Base-by-base conservation (phyloP, 164 flowering plant genomes). In the Macadamia tetraphylla region DNA sequence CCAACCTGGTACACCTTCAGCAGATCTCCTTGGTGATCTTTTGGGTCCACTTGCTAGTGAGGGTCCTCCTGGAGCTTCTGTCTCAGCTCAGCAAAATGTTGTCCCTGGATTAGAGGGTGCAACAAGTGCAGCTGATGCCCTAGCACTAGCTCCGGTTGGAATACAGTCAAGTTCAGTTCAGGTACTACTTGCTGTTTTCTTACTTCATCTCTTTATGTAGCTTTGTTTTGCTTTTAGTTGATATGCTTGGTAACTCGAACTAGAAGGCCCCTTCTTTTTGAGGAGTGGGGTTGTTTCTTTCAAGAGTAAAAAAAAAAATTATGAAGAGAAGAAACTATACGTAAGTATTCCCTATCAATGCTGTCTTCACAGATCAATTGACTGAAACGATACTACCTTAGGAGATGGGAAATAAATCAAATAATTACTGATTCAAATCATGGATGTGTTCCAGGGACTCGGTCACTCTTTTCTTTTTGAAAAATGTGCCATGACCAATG, bases 11-110 rank as follows among this genome's bases (percentile, higher is more conserved):
- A 30, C 77, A 14, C 85, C 95, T 57, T 74, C 98, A 70, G 76
- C 88, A 17, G 98, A 92, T 81, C 85, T 90, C 62, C 94, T 95
- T 74, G 92, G 92, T 71, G 99, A 95, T 85, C 87, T 95, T 64
- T 79, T 94, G 76, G 88, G 97, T 53, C 88, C 94, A 43, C 82
- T 92, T 59, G 91, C 98, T 72, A 89, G 92, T 73, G 99, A 95
- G 82, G 98, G 89, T 35, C 94, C 98, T 63, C 90, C 96, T 35
- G 78, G 67, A 71, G 70, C 76, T 70, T 40, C 78, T 52, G 66
- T 58, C 29, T 76, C 82, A 55, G 53, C 85, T 69, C 87, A 87
- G 72, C 87, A 77, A 58, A 74, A 58, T 74, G 11, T 51, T 43
- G 69, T 73, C 10, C 53, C 88, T 23, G 88, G 86, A 68, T 30